Conservation (phyloP, 2,329 filamentous ascomycete genomes). For the Penicillium sp. region DNA sequence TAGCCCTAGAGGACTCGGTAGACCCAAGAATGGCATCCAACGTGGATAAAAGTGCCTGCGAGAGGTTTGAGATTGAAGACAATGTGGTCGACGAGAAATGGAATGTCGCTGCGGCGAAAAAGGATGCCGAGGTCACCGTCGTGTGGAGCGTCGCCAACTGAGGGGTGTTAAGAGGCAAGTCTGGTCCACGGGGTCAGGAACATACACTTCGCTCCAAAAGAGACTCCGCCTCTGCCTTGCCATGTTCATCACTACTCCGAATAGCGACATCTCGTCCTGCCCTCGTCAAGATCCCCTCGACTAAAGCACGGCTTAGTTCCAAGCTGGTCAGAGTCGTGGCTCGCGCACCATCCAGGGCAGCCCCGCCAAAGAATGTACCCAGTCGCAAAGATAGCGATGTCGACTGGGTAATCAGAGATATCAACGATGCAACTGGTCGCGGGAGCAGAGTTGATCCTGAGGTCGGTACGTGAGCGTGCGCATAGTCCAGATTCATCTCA, state of each 20-base stretch:
- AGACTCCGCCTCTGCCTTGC: slow-evolving; percentile 44
- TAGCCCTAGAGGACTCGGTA: slow-evolving; percentile 50
- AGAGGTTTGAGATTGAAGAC: slow-evolving; percentile 44
- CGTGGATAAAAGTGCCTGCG: slow-evolving; percentile 46
- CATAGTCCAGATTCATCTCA: background rate
- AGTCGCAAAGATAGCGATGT: slow-evolving; percentile 47
- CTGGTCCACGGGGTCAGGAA: slow-evolving; percentile 2
- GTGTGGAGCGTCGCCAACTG: slow-evolving; percentile 46
- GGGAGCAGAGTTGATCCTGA: slow-evolving; percentile 44
- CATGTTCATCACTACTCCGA: slow-evolving; percentile 49
- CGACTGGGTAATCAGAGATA: slow-evolving; percentile 47
- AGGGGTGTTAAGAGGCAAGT: slow-evolving; percentile 11
- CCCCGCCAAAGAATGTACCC: slow-evolving; percentile 45
- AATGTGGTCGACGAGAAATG: slow-evolving; percentile 47
- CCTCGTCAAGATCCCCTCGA: slow-evolving; percentile 46
- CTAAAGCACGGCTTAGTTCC: slow-evolving; percentile 45
- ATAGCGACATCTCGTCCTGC: slow-evolving; percentile 47
- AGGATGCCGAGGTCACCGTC: slow-evolving; percentile 48
- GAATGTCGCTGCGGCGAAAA: slow-evolving; percentile 49
- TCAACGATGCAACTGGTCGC: slow-evolving; percentile 43
- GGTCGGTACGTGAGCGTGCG: background rate
- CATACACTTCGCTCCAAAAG: slow-evolving; percentile 48
- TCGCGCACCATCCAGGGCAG: slow-evolving; percentile 45
- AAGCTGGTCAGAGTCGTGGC: slow-evolving; percentile 47
- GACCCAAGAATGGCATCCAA: slow-evolving; percentile 49